Evolutionary conservation across 164 flowering plant species (phyloP).

Genomic region (Echeveria elegans): DNA sequence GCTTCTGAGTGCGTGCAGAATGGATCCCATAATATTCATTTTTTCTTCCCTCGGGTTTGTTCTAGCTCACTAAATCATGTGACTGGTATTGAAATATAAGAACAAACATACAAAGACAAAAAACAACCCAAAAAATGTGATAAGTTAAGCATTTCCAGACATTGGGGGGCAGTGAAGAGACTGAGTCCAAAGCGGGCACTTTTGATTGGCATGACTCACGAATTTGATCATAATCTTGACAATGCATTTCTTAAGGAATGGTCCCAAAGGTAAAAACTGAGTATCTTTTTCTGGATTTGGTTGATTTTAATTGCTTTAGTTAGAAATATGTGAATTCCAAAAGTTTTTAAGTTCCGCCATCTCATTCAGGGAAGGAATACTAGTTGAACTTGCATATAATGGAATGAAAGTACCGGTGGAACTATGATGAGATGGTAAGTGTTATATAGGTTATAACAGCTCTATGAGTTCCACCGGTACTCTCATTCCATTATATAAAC

Average conservation of each 20-base stretch:
- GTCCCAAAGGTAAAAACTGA: conserved; percentile 28
- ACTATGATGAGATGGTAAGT: conserved; percentile 24
- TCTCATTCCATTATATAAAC: too few species aligned
- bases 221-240: conserved; percentile 83
- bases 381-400: conserved; percentile 83
- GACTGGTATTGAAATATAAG: not conserved
- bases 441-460: not conserved
- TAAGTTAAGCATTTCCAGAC: conserved; percentile 34
- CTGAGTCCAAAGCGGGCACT: conserved; percentile 78
- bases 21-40: conserved; percentile 74
- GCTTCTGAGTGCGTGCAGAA: conserved; percentile 36
- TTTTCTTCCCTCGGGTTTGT: conserved; percentile 90
- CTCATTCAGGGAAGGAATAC: conserved; percentile 76
- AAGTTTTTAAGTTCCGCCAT: not conserved
- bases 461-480: too few species aligned
- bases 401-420: conserved; percentile 70
- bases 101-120: not conserved
- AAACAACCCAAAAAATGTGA: too few species aligned
- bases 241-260: conserved; percentile 69
- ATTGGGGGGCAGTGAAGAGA: conserved; percentile 86
- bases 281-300: not conserved
- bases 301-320: not conserved
- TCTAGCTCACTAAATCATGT: not conserved
- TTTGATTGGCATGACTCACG: conserved; percentile 90
- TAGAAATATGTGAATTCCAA: not conserved